These are phyloP conservation scores for Pseudozyma sp. DNA, from an alignment of 1,284 basidiomycete genomes.

Conservation along the genomic window DNA sequence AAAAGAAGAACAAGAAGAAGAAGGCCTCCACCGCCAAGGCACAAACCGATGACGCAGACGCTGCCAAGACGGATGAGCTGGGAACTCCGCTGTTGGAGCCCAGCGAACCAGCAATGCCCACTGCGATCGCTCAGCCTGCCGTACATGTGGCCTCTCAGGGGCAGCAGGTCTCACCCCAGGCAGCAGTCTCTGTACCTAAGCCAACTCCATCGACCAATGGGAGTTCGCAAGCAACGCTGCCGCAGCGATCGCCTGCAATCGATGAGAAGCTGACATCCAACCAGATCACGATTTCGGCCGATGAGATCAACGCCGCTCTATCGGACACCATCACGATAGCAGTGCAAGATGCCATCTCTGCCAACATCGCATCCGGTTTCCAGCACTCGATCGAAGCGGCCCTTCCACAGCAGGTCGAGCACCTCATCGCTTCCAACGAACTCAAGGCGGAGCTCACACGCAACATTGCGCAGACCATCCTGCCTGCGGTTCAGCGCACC, in stretches of 20 bases:
- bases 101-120: not conserved
- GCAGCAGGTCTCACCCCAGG: not conserved
- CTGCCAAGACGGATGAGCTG: not conserved
- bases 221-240: not conserved
- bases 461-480: constrained; percentile 42
- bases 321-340: constrained; percentile 18
- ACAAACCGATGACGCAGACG: not conserved
- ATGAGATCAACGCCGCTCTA: constrained; percentile 13
- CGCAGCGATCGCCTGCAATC: not conserved
- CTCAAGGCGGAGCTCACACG: constrained; percentile 39
- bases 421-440: constrained; percentile 35
- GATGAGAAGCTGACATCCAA: not conserved
- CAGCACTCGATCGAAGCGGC: constrained; percentile 17
- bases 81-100: not conserved
- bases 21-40: constrained; percentile 2
- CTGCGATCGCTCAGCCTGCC: not conserved
- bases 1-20: constrained; percentile 38
- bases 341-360: constrained; percentile 20
- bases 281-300: constrained; percentile 3
- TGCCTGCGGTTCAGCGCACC: constrained; percentile 50
- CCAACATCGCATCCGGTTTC: constrained; percentile 17
- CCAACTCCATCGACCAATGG: not conserved
- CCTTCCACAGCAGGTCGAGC: constrained; percentile 42
- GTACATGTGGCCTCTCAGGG: not conserved
- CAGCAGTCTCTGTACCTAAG: not conserved